Conservation (phyloP, 2,329 filamentous ascomycete species). For the Lithohypha guttulata region DNA sequence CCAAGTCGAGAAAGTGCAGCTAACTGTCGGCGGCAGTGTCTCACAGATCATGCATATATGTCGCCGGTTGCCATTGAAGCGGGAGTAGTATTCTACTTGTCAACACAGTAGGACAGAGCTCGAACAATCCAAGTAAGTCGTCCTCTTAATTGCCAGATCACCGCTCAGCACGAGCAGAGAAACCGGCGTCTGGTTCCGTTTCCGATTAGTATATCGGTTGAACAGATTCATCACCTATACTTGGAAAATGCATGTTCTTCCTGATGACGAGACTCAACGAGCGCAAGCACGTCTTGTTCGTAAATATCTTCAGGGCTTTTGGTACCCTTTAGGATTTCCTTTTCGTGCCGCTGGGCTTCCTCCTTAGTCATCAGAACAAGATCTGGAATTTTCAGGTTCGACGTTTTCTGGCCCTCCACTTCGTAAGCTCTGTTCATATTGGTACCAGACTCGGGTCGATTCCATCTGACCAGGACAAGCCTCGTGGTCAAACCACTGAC, state of each 20-base stretch:
- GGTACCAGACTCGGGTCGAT: conserved; percentile 50
- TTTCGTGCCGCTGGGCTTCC: conserved; percentile 70
- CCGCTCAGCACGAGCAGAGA: too few species aligned
- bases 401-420: conserved; percentile 60
- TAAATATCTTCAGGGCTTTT: conserved; percentile 65
- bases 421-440: conserved; percentile 50
- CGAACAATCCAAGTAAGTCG: too few species aligned
- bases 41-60: too few species aligned
- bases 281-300: conserved; percentile 52
- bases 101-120: too few species aligned
- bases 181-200: too few species aligned
- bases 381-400: conserved; percentile 57
- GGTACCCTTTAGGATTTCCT: conserved; percentile 60
- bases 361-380: conserved; percentile 87
- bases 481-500: conserved; percentile 73
- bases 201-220: too few species aligned
- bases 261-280: conserved; percentile 54
- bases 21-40: too few species aligned
- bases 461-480: conserved; percentile 72
- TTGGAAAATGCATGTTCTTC: conserved; percentile 52
- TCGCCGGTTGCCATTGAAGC: too few species aligned
- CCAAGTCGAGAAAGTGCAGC: too few species aligned
- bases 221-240: conserved; percentile 36
- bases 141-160: too few species aligned
- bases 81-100: too few species aligned